Percentiles rank a stretch among this genome's conserved stretches.
phyloP scores from a whole-genome alignment of 1,284 basidiomycete species.

The Clitocybe nebularis region DNA sequence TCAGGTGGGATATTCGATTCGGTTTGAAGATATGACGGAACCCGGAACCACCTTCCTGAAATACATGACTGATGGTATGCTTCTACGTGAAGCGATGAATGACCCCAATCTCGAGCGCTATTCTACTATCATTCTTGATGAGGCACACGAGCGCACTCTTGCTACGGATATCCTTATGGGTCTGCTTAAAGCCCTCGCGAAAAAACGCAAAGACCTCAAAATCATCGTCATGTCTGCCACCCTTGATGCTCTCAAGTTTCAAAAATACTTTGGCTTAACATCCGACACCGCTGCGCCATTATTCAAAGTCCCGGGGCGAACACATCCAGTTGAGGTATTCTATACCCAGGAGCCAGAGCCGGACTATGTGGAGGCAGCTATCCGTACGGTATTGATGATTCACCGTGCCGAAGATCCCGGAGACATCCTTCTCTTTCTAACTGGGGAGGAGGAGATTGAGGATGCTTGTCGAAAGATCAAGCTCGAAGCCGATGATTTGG shows the following conservation, averaged over 20 bases:
- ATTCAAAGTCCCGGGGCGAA: slow-evolving; percentile 95
- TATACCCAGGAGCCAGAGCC: slow-evolving; percentile 96
- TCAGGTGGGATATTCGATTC: slow-evolving; percentile 97
- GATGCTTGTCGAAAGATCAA: slow-evolving; percentile 95
- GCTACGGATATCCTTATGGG: slow-evolving; percentile 99
- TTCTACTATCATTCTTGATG: slow-evolving; percentile 97
- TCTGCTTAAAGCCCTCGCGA: slow-evolving; percentile 74
- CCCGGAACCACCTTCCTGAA: slow-evolving; percentile 89
- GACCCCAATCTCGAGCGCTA: slow-evolving; percentile 88
- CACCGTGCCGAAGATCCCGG: slow-evolving; percentile 94
- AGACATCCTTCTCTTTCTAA: slow-evolving; percentile 93
- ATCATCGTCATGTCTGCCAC: slow-evolving; percentile 99
- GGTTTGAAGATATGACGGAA: slow-evolving; percentile 98
- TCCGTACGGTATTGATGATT: slow-evolving; percentile 96
- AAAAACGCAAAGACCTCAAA: slow-evolving; percentile 86
- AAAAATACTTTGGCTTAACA: slow-evolving; percentile 85
- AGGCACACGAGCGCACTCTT: slow-evolving; percentile 97
- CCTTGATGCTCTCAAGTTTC: slow-evolving; percentile 95
- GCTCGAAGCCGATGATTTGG: slow-evolving; percentile 80
- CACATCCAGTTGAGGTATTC: slow-evolving; percentile 95
- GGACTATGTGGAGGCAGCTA: slow-evolving; percentile 97
- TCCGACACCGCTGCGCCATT: slow-evolving; percentile 66
- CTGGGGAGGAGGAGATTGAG: slow-evolving; percentile 98
- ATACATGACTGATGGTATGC: slow-evolving; percentile 99
- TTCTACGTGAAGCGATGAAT: slow-evolving; percentile 95